phyloP scores from a whole-genome alignment of 352 stramenopile genomes.

The Elongisporangium prolatum region DNA sequence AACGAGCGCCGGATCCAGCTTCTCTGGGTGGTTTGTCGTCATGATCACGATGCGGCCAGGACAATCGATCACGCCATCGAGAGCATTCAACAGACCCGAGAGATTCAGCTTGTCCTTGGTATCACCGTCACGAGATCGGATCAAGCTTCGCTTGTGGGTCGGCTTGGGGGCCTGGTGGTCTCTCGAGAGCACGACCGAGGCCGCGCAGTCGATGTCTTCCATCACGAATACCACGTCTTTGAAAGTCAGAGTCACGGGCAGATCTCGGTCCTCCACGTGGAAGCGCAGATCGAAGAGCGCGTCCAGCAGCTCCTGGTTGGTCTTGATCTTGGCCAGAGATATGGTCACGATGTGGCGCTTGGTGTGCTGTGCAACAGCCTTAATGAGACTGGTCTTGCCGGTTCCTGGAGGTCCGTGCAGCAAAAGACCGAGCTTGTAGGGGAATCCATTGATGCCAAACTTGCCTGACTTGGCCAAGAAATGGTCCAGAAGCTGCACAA shows the following conservation, averaged over 20 bases:
- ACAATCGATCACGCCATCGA: constrained; percentile 90
- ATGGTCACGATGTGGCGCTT: constrained; percentile 76
- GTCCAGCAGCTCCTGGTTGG: constrained; percentile 80
- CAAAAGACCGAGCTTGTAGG: constrained; percentile 86
- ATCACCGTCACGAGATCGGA: too few relatives aligned
- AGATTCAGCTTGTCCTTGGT: constrained; percentile 74
- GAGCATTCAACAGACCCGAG: constrained; percentile 82
- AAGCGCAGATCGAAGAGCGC: constrained; percentile 81
- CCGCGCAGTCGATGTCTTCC: constrained; percentile 86
- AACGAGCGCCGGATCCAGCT: constrained; percentile 88
- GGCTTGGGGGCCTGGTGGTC: too few relatives aligned
- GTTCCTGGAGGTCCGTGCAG: constrained; percentile 87
- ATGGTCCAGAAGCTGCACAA: constrained; percentile 72
- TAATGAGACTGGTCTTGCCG: constrained; percentile 90
- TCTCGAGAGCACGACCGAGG: constrained; percentile 78
- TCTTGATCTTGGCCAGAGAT: constrained; percentile 65
- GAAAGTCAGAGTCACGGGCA: constrained; percentile 62
- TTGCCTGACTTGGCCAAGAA: constrained; percentile 69
- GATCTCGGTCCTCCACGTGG: constrained; percentile 46
- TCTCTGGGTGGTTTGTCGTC: constrained; percentile 92
- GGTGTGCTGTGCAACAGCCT: constrained; percentile 79
- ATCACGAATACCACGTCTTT: constrained; percentile 90
- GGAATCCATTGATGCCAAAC: constrained; percentile 85
- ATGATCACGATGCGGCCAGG: constrained; percentile 90
- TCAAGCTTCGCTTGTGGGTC: too few relatives aligned